Percentiles rank a stretch among this genome's conserved stretches.
Conservation (phyloP, 495 filamentous ascomycete species). For the Aspergillus saccharolyticus region DNA sequence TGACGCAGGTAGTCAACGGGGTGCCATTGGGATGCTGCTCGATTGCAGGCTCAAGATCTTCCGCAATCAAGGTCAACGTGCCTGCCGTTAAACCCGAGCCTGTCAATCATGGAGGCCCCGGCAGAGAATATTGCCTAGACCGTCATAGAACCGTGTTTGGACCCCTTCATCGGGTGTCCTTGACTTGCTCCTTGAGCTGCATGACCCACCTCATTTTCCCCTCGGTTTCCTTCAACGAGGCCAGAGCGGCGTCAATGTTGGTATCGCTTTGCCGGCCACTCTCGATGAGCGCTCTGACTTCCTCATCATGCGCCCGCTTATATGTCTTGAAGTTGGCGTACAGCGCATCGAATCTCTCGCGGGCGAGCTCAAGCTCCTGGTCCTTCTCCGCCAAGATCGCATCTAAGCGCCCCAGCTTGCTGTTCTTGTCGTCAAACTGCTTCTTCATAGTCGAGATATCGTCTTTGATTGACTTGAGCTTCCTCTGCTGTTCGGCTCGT, state of each 20-base stretch:
- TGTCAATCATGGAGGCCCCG: neutral
- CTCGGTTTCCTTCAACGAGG: constrained; percentile 57
- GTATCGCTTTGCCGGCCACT: constrained; percentile 49
- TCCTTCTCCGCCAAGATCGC: constrained; percentile 66
- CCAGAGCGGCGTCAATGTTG: constrained; percentile 50
- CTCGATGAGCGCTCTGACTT: constrained; percentile 51
- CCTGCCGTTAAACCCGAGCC: neutral
- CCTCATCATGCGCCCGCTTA: constrained; percentile 57
- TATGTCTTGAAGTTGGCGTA: constrained; percentile 54
- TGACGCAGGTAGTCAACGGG: neutral
- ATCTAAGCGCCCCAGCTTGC: constrained; percentile 58
- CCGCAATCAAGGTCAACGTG: neutral
- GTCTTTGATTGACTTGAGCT: constrained; percentile 27
- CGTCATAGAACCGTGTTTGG: neutral
- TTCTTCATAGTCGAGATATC: constrained; percentile 33
- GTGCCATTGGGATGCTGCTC: neutral
- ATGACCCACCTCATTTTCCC: constrained; percentile 66
- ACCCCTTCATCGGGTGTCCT: constrained; percentile 39
- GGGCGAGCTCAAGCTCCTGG: constrained; percentile 54
- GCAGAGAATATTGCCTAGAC: too few relatives aligned
- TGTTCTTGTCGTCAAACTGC: constrained; percentile 38
- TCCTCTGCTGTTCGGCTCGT: constrained; percentile 41
- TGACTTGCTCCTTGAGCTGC: constrained; percentile 51
- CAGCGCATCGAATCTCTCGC: constrained; percentile 56
- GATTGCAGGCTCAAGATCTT: neutral